Conservation (phyloP, 2,329 filamentous ascomycete genomes). For the Verticillium zaregamsianum region DNA sequence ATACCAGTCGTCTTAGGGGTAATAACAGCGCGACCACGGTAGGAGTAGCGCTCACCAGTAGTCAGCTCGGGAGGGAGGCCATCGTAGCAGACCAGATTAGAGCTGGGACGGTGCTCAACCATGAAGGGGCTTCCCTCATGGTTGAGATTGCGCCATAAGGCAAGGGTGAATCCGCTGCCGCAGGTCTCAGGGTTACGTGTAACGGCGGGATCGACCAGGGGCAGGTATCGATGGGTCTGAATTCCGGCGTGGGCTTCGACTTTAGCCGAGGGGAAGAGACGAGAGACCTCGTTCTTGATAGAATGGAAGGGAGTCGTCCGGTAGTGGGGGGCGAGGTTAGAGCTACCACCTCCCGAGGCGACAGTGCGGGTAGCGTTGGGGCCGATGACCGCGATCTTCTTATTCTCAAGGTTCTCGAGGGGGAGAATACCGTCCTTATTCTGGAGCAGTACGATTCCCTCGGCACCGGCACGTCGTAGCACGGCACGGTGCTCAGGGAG, state of each 20-base stretch:
- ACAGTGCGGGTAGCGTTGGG: conserved; percentile 41
- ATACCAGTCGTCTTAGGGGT: conserved; percentile 16
- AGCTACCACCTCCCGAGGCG: conserved; percentile 27
- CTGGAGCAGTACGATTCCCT: conserved; percentile 56
- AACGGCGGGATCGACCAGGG: background rate
- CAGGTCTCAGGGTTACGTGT: conserved; percentile 3
- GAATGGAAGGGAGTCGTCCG: conserved; percentile 4
- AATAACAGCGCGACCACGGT: conserved; percentile 18
- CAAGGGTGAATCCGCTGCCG: background rate
- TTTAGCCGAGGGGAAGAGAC: background rate
- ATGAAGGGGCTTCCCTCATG: background rate
- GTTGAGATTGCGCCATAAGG: conserved; percentile 1
- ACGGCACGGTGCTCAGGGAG: background rate
- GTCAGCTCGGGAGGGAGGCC: conserved; percentile 3
- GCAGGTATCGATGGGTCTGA: background rate
- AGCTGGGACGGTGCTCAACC: background rate
- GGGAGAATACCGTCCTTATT: conserved; percentile 57
- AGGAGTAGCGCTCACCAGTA: conserved; percentile 21
- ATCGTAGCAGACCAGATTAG: conserved; percentile 4
- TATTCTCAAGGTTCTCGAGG: conserved; percentile 21
- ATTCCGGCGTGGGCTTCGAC: background rate
- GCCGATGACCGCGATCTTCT: conserved; percentile 44
- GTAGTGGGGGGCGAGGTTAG: conserved; percentile 12
- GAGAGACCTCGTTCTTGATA: background rate
- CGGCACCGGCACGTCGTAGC: background rate